A percentile compares a stretch with the other conserved stretches of the same genome.
phyloP scores from a whole-genome alignment of 257 asterid species.

The Nemophila menziesii region DNA sequence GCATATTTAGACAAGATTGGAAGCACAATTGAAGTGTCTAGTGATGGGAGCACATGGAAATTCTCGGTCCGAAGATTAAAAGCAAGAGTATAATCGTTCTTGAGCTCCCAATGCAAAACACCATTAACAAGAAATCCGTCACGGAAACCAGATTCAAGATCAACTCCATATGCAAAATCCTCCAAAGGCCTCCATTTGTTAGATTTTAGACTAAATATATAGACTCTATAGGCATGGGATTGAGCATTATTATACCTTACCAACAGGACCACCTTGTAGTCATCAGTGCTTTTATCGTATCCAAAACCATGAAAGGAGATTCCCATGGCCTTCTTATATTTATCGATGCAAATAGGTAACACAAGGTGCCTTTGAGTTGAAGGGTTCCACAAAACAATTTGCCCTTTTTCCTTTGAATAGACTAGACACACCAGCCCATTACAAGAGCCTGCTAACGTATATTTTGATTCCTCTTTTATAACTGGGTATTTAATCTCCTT shows the following conservation, averaged over 20 bases:
- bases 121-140: neutral
- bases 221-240: neutral
- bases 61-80: neutral
- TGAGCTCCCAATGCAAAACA: neutral
- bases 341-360: neutral
- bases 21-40: neutral
- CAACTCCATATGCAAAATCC: neutral
- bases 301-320: conserved; percentile 1
- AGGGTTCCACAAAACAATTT: neutral
- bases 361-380: neutral
- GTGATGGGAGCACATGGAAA: neutral
- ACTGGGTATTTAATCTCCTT: neutral
- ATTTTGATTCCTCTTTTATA: too few relatives aligned
- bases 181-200: neutral
- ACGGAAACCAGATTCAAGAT: neutral
- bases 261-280: neutral
- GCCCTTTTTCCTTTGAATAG: neutral
- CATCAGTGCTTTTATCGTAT: neutral
- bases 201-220: neutral
- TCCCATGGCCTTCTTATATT: neutral
- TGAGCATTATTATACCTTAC: neutral
- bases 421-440: neutral
- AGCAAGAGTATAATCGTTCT: neutral
- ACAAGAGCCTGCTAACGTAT: neutral
- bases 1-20: neutral